These are phyloP conservation scores for Starmerella stigmatis DNA, from an alignment of 805 yeast genomes.

Conservation along the genomic window DNA sequence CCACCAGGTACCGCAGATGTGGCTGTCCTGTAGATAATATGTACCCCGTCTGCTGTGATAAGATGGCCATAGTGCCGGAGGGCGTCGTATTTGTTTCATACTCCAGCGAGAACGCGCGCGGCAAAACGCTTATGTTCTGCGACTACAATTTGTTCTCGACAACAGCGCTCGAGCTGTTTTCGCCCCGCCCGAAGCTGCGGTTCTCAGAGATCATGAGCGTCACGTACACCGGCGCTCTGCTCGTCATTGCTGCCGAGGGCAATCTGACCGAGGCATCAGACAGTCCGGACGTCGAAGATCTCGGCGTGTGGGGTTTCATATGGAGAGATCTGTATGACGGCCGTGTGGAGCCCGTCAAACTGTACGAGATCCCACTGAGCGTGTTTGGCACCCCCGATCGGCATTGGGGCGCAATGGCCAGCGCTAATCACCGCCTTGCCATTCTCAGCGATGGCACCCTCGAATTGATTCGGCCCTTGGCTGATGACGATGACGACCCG, in stretches of 20 bases:
- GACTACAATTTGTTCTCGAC: neutral
- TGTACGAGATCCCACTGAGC: neutral
- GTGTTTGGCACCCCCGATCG: neutral
- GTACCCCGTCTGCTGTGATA: neutral
- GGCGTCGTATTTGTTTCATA: neutral
- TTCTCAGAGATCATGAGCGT: neutral
- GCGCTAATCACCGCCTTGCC: neutral
- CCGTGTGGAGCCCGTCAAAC: neutral
- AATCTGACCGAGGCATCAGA: too few relatives aligned
- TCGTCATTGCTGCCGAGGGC: neutral
- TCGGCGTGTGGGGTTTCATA: neutral
- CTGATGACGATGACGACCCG: too few relatives aligned
- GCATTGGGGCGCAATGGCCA: neutral
- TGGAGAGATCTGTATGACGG: neutral
- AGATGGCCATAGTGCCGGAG: constrained; percentile 1
- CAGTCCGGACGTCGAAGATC: neutral
- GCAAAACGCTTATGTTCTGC: neutral
- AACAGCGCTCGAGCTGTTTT: neutral
- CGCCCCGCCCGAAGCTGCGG: neutral
- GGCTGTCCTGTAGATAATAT: neutral
- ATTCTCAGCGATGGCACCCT: neutral
- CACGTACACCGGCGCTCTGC: neutral
- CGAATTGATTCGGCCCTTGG: neutral
- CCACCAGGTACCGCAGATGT: neutral
- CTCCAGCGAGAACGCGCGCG: neutral